These are phyloP conservation scores for Tetrapisispora taiwanensis DNA, from an alignment of 805 yeast species.

Conservation along the genomic window DNA sequence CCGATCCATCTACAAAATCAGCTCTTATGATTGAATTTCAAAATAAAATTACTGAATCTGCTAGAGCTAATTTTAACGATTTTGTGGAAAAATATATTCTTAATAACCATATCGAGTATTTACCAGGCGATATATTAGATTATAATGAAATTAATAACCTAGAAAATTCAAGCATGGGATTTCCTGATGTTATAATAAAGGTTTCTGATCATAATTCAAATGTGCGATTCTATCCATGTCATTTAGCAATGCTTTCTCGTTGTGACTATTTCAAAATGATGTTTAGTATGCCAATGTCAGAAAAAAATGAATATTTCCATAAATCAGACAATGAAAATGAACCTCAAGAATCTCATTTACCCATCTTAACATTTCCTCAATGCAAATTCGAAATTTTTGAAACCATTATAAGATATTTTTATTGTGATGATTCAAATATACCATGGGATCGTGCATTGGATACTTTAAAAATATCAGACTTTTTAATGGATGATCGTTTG, in stretches of 20 bases:
- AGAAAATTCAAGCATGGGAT: conserved; percentile 7
- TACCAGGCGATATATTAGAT: not conserved
- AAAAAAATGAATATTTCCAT: conserved; percentile 13
- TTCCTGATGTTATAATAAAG: conserved; percentile 41
- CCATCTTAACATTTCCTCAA: conserved; percentile 23
- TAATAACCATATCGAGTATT: not conserved
- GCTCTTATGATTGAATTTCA: conserved; percentile 28
- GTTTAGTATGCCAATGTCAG: conserved; percentile 44
- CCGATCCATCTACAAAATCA: conserved; percentile 26
- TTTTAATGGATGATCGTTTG: conserved; percentile 46
- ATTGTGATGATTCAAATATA: conserved; percentile 48
- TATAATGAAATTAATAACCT: not conserved
- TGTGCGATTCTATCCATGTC: conserved; percentile 46
- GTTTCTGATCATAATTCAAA: conserved; percentile 23
- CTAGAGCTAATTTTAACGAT: conserved; percentile 17
- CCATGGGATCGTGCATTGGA: conserved; percentile 45
- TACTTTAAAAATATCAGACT: conserved; percentile 48
- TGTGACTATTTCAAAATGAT: conserved; percentile 56
- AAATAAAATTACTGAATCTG: conserved; percentile 22
- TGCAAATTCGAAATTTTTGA: conserved; percentile 35
- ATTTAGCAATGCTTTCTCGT: conserved; percentile 48
- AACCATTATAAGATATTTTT: conserved; percentile 43
- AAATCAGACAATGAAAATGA: not conserved
- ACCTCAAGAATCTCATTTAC: not conserved
- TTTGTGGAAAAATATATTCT: conserved; percentile 21